Conservation (phyloP, 495 filamentous ascomycete genomes). For the Xylaria grammica region DNA sequence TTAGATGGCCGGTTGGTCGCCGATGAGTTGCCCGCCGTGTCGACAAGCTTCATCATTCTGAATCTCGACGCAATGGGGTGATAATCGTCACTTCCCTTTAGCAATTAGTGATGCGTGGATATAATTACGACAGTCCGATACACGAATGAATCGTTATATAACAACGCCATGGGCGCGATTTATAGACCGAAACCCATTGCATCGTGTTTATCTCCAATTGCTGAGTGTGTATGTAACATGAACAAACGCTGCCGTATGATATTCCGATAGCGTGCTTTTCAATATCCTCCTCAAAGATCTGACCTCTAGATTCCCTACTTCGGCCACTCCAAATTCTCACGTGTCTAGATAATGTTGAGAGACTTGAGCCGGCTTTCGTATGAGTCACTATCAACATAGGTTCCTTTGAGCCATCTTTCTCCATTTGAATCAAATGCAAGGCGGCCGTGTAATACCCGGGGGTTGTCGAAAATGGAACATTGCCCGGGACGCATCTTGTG, state of each 20-base stretch:
- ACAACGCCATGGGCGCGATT: neutral
- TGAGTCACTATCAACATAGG: constrained; percentile 78
- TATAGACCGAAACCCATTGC: no score
- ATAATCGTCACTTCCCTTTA: no score
- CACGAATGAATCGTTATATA: neutral
- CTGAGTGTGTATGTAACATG: no score
- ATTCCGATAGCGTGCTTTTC: neutral
- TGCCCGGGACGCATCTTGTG: constrained; percentile 76
- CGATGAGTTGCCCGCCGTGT: constrained; percentile 31
- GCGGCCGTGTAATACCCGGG: constrained; percentile 77
- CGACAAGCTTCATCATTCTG: constrained; percentile 32
- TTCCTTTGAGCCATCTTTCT: constrained; percentile 80
- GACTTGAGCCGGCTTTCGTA: constrained; percentile 55
- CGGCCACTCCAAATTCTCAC: no score
- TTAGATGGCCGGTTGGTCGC: constrained; percentile 19
- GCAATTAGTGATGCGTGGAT: no score
- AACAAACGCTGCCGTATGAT: neutral
- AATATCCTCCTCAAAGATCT: neutral
- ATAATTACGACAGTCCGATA: neutral
- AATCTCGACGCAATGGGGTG: constrained; percentile 2
- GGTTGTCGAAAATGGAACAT: constrained; percentile 87
- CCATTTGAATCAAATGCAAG: constrained; percentile 69
- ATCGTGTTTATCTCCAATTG: no score
- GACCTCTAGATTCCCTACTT: neutral
- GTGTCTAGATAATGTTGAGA: neutral